Evolutionary conservation across 2,329 filamentous ascomycete genomes (phyloP), one percentile per base, ranked within the genome.

Genomic region (Colletotrichum agaves): DNA sequence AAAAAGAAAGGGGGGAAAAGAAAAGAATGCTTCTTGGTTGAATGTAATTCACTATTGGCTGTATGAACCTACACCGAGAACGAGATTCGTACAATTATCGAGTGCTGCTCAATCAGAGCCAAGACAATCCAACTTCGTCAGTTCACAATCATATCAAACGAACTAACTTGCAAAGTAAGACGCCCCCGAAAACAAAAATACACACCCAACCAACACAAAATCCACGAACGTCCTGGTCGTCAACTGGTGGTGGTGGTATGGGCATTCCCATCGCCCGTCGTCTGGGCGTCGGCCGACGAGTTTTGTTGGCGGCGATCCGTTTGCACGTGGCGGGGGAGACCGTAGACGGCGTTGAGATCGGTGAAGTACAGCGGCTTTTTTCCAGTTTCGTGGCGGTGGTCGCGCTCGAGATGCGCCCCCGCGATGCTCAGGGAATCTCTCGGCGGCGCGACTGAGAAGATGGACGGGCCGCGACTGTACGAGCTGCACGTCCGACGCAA

Each of bases 401-500:
- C n/a, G 87, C 87, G 67, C 84, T 81, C 37, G 82, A 78, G 66
- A 91, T 81, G 47, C 89, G 84, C n/a, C 72, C 83, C 80, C 1
- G 90, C 90, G 1, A 85, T 91, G 5, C 81, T 78, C 43, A 85
- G 72, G 33, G 89, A 89, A 73, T 91, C 87, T 31, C 84, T 80
- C 0, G 90, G 90, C 5, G 90, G 90, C 5, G 92, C 89, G 19
- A 92, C 87, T 3, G 89, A 92, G 47, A 92, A 78, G 67, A 92
- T 84, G 63, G 90, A 84, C n/a, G 70, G 86, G 82, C 70, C 85
- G 86, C 67, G 84, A 77, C 63, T 82, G 77, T 39, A 88, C 82
- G 3, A 92, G 81, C 17, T 85, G 84, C 19, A 82, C 76, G 76
- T 92, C 88, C 0, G 86, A 85, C 12, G 81, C 71, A 39, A 90